These are phyloP conservation scores for Selaginella tamariscina DNA, from an alignment of 75 land plant species.

Conservation along the genomic window DNA sequence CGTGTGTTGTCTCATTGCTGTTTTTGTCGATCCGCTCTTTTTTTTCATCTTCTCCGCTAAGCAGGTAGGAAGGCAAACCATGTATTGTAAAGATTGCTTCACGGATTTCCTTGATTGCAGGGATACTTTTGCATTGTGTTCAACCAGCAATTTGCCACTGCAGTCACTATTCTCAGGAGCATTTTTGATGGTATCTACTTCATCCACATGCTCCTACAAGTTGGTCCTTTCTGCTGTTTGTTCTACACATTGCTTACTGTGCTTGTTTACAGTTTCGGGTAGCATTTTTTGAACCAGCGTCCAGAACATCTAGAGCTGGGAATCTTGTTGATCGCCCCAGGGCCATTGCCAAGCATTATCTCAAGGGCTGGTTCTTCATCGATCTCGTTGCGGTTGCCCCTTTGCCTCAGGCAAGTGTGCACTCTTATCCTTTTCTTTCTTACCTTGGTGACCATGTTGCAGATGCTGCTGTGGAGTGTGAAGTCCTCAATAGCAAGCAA, in stretches of 20 bases:
- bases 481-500: neutral
- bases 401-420: neutral
- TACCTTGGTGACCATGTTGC: neutral
- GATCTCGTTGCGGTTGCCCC: neutral
- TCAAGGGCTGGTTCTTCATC: neutral
- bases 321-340: neutral
- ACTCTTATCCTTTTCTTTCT: neutral
- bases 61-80: constrained; percentile 27
- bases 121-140: constrained; percentile 47
- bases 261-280: neutral
- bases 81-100: neutral
- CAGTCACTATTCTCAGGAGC: constrained; percentile 23
- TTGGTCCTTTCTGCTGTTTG: neutral
- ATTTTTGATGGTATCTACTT: constrained; percentile 1
- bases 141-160: constrained; percentile 30
- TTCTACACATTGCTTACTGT: neutral
- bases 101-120: constrained; percentile 31
- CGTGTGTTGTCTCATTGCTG: constrained; percentile 62
- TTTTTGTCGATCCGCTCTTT: constrained; percentile 79
- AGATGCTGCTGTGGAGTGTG: neutral
- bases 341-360: neutral
- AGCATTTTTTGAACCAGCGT: neutral
- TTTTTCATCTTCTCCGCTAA: constrained; percentile 59
- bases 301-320: neutral
- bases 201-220: constrained; percentile 4